phyloP scores from a whole-genome alignment of 345 rosid species.

The Brassica cretica region DNA sequence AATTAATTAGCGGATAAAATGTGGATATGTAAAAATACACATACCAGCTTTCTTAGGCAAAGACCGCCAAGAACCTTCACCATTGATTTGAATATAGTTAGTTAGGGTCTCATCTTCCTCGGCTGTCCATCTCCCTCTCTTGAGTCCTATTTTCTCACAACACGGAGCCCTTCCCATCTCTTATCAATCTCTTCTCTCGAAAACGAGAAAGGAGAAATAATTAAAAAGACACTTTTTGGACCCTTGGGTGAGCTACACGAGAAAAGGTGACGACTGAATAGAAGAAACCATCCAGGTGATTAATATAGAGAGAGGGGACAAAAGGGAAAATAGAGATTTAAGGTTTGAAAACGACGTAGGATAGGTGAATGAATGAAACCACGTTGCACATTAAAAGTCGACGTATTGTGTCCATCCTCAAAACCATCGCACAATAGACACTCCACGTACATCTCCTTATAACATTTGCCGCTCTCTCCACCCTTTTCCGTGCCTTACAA shows the following conservation, averaged over 20 bases:
- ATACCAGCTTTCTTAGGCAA: constrained; percentile 87
- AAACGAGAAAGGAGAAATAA: neutral
- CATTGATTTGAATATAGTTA: constrained; percentile 63
- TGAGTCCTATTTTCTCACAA: constrained; percentile 83
- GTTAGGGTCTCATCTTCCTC: constrained; percentile 77
- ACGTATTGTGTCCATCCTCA: constrained; percentile 12
- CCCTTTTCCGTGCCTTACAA: constrained; percentile 12
- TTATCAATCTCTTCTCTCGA: constrained; percentile 26
- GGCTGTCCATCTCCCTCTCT: constrained; percentile 81
- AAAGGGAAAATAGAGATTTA: constrained; percentile 24
- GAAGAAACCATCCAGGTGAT: constrained; percentile 28
- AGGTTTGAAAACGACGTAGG: constrained; percentile 26
- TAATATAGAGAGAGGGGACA: constrained; percentile 37
- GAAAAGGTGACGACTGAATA: constrained; percentile 18
- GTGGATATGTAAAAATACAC: neutral
- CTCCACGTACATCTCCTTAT: constrained; percentile 33
- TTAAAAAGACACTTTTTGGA: constrained; percentile 27
- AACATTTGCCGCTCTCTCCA: constrained; percentile 29
- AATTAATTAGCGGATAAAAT: neutral
- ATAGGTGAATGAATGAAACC: constrained; percentile 33
- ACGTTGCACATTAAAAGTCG: constrained; percentile 35
- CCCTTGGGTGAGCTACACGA: constrained; percentile 13
- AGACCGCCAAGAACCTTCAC: constrained; percentile 89
- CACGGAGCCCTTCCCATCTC: constrained; percentile 88
- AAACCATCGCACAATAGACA: constrained; percentile 12